A percentile compares a stretch with the other conserved stretches of the same genome.
phyloP scores from a whole-genome alignment of 2,329 filamentous ascomycete genomes.

The Nigrograna mackinnonii region DNA sequence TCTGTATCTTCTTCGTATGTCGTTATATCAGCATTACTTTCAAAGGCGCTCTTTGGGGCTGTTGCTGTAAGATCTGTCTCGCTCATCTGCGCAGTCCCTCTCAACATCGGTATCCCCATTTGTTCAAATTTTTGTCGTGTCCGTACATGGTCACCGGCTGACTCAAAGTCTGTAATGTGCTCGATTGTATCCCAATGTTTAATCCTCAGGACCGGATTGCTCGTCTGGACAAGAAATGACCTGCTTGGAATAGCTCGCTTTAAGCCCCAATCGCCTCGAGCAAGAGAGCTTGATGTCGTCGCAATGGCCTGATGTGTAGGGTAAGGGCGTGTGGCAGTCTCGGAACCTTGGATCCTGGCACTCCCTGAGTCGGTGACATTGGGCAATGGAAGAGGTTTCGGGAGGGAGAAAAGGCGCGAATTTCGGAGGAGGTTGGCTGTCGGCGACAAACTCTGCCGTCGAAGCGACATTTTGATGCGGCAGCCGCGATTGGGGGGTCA shows the following conservation, averaged over 20 bases:
- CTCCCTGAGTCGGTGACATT: constrained; percentile 44
- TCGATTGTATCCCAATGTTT: constrained; percentile 82
- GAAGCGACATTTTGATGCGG: constrained; percentile 41
- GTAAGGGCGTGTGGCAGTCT: constrained; percentile 73
- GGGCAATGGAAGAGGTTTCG: constrained; percentile 71
- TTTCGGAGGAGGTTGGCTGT: constrained; percentile 74
- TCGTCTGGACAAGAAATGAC: constrained; percentile 67
- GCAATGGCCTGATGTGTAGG: constrained; percentile 85
- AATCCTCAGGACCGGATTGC: constrained; percentile 75
- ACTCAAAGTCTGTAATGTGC: constrained; percentile 86
- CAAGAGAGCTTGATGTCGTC: constrained; percentile 72
- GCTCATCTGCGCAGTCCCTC: constrained; percentile 23
- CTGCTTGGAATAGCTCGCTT: constrained; percentile 82
- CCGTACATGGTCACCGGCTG: constrained; percentile 78
- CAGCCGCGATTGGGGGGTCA: constrained; percentile 34
- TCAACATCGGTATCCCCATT: constrained; percentile 71
- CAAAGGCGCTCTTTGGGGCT: constrained; percentile 30
- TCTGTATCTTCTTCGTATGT: constrained; percentile 24
- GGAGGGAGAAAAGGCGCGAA: constrained; percentile 89
- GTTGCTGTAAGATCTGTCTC: constrained; percentile 15
- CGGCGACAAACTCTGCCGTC: constrained; percentile 53
- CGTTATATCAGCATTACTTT: constrained; percentile 34
- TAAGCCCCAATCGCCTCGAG: constrained; percentile 87
- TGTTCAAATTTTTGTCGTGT: constrained; percentile 87
- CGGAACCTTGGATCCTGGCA: constrained; percentile 64